Percentiles rank a stretch among this genome's conserved stretches.
Conservation (phyloP, 768 basidiomycete species). For the Auriscalpium microsporum region DNA sequence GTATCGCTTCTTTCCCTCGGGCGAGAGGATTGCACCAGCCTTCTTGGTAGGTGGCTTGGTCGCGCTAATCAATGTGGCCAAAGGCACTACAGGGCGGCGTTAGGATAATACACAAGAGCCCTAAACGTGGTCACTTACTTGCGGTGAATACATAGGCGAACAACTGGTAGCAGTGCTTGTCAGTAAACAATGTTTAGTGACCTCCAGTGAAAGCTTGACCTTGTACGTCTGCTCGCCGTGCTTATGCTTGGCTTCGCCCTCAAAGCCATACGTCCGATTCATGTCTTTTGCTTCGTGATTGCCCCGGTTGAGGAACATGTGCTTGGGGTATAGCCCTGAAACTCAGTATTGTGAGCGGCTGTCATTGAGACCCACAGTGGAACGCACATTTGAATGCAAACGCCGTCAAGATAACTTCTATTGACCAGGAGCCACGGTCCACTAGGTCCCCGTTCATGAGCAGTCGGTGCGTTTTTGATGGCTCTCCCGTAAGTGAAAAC, state of each 20-base stretch:
- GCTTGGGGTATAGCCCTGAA: constrained; percentile 85
- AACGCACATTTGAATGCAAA: constrained; percentile 90
- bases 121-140: constrained; percentile 37
- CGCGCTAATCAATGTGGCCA: constrained; percentile 78
- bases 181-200: background rate
- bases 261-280: constrained; percentile 91
- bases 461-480: constrained; percentile 75
- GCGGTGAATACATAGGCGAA: constrained; percentile 92
- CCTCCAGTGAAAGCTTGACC: constrained; percentile 28
- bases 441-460: constrained; percentile 96
- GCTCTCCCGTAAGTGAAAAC: constrained; percentile 76
- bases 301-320: constrained; percentile 90
- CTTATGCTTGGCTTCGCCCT: constrained; percentile 95
- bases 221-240: constrained; percentile 94
- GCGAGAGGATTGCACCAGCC: constrained; percentile 61
- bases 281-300: constrained; percentile 97
- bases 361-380: background rate
- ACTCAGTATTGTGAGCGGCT: constrained; percentile 9
- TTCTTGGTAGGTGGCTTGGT: constrained; percentile 44
- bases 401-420: constrained; percentile 86
- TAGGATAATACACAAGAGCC: background rate
- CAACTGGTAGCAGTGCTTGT: constrained; percentile 37
- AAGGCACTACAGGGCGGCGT: constrained; percentile 53
- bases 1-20: constrained; percentile 77
- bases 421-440: constrained; percentile 93